Evolutionary conservation across 352 stramenopile genomes (phyloP), one percentile per base, ranked within the genome.

Genomic region (Thalassiosira mediterranea): DNA sequence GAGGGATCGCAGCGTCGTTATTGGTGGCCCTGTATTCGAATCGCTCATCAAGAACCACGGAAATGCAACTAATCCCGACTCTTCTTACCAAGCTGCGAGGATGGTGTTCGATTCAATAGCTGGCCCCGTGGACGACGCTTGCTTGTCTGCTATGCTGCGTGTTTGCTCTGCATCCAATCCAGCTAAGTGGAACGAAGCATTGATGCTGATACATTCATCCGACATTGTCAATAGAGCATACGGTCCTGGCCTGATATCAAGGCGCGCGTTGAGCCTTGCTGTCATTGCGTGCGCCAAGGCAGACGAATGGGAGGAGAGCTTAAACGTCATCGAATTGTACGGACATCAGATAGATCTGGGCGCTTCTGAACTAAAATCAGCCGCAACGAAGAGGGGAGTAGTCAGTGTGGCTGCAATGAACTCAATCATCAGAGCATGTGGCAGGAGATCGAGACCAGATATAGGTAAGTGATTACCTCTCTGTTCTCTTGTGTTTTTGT

Each of bases 291-390:
- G 84, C 58, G 72, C 68, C 7, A 89, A 83, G 63, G 67, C 63
- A 17, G 53, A 88, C 51, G 48, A 88, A 66, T 89, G 64, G 37
- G 51, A 83, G 53, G 84, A 89, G 44, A 70, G 57, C 31, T 40
- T 88, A 2, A 81, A 80, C 59, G 60, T 91, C 5, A 79, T 89
- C 40, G 58, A 83, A 57, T 37, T 88, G 10, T 89, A 91, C 52
- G 76, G 73, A 37, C 26, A 52, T 26, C 23, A 63, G 0, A 26
- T 44, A 1, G 37, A 64, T 44, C 11, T 38, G n/a, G 48, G 26
- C 0, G 56, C 28, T 15, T 19, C 31, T 26, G 8, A 48, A 32
- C 31, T 17, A 1, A 54, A 46, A 7, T 42, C 1, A 47, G 47
- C 56, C 13, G 38, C 23, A 5, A 44, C 53, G 8, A 19, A 62